Conservation (phyloP, 441 rosid species). For the Gossypium laxum region DNA sequence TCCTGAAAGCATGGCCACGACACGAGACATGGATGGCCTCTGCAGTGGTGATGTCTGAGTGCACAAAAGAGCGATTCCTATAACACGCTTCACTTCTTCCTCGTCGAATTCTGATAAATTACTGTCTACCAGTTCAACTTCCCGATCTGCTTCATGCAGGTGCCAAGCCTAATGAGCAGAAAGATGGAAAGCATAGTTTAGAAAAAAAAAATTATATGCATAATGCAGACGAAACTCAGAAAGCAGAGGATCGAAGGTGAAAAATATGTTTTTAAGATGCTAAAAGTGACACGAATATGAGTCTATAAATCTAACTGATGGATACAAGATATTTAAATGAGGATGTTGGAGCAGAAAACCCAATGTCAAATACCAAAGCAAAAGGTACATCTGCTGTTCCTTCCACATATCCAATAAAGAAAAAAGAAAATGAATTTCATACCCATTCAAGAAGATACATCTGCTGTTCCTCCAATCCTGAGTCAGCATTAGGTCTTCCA, state of each 20-base stretch:
- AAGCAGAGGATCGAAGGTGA: background rate
- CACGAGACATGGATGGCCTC: constrained; percentile 64
- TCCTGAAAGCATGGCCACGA: constrained; percentile 58
- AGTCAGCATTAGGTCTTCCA: constrained; percentile 44
- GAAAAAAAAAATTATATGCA: background rate
- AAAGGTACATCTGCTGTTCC: background rate
- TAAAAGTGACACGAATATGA: background rate
- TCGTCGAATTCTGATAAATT: constrained; percentile 26
- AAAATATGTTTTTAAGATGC: background rate
- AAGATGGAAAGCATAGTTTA: background rate
- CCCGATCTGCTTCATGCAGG: constrained; percentile 36
- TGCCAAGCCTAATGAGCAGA: constrained; percentile 44
- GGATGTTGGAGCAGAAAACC: background rate
- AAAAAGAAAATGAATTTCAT: background rate
- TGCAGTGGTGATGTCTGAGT: constrained; percentile 46
- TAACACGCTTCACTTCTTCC: constrained; percentile 40
- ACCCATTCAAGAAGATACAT: constrained; percentile 63
- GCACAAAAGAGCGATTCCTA: constrained; percentile 51
- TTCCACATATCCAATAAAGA: background rate
- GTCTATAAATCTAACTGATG: background rate
- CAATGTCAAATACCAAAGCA: background rate
- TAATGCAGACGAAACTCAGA: background rate
- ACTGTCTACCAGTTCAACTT: constrained; percentile 38
- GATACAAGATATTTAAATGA: background rate
- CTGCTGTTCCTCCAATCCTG: constrained; percentile 28